Percentiles rank a stretch among this genome's conserved stretches.
These are phyloP conservation scores for Cystobasidium onofrii DNA, from an alignment of 768 basidiomycete genomes.

Conservation along the genomic window DNA sequence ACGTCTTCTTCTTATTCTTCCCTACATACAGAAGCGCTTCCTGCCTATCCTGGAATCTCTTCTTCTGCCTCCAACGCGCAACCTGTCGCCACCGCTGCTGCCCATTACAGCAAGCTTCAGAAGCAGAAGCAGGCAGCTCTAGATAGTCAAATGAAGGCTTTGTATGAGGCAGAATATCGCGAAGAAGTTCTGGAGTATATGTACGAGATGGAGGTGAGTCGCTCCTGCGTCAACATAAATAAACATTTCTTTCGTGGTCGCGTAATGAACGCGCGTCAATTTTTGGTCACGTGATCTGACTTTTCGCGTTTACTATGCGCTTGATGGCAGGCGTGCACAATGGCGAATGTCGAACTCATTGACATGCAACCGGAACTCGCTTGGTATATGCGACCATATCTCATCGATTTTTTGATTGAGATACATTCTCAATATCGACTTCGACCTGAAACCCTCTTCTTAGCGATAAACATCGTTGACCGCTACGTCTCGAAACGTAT, in stretches of 20 bases:
- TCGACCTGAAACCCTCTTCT: slow-evolving; percentile 95
- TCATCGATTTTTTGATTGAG: slow-evolving; percentile 97
- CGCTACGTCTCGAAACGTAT: slow-evolving; percentile 97
- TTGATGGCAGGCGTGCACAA: slow-evolving; percentile 66
- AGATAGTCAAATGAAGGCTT: slow-evolving; percentile 58
- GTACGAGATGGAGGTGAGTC: slow-evolving; percentile 94
- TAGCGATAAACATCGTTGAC: slow-evolving; percentile 97
- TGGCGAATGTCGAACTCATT: slow-evolving; percentile 90
- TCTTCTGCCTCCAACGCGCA: neutral
- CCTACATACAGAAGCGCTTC: neutral
- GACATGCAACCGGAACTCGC: slow-evolving; percentile 97
- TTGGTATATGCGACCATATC: slow-evolving; percentile 98
- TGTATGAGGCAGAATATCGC: slow-evolving; percentile 89
- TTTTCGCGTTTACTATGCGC: slow-evolving; percentile 36
- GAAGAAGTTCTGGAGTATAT: slow-evolving; percentile 89
- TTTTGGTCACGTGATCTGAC: neutral
- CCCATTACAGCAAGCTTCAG: neutral
- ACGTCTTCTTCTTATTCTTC: neutral
- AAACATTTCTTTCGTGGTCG: neutral
- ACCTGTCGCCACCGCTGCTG: neutral
- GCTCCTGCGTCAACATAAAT: neutral
- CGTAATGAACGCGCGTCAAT: slow-evolving; percentile 8
- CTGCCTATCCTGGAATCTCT: neutral
- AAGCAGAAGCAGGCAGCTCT: slow-evolving; percentile 50
- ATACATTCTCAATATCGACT: slow-evolving; percentile 96